phyloP scores from a whole-genome alignment of 1,284 basidiomycete species.

The Tilletiaria anomala region DNA sequence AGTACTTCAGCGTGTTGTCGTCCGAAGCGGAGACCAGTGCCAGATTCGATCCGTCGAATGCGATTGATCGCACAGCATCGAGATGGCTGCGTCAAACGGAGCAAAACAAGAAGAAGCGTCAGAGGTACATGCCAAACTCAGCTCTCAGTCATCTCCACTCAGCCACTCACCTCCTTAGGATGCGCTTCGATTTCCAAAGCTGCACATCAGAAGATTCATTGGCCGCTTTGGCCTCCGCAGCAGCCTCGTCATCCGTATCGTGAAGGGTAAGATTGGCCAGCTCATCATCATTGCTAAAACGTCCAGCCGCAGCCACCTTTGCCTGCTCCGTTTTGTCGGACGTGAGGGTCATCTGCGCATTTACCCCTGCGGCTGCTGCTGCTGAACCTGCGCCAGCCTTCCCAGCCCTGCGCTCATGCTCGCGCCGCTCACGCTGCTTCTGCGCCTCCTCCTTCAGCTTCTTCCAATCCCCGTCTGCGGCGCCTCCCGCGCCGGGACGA shows the following conservation, averaged over 20 bases:
- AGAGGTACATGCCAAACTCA: too few species aligned
- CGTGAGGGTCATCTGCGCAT: conserved; percentile 2
- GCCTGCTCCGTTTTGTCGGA: conserved; percentile 21
- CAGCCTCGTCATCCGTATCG: too few species aligned
- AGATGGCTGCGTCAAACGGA: conserved; percentile 70
- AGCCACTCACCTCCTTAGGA: too few species aligned
- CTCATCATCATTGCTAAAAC: conserved; percentile 14
- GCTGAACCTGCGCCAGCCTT: not conserved
- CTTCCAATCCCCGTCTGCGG: conserved; percentile 20
- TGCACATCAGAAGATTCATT: too few species aligned
- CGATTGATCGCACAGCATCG: conserved; percentile 75
- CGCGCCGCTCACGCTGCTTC: conserved; percentile 16
- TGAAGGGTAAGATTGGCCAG: conserved; percentile 20
- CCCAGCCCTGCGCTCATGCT: conserved; percentile 5
- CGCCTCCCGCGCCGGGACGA: conserved; percentile 9
- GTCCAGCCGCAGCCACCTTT: conserved; percentile 3
- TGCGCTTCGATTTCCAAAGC: too few species aligned
- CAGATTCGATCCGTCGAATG: conserved; percentile 65
- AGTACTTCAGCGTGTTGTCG: conserved; percentile 89
- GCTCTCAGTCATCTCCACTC: too few species aligned
- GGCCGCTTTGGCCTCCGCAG: too few species aligned
- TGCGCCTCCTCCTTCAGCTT: conserved; percentile 24
- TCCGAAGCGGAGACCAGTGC: conserved; percentile 80
- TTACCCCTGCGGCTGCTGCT: not conserved
- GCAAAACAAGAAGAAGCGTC: too few species aligned